Evolutionary conservation across 495 filamentous ascomycete species (phyloP).

Genomic region (Massariosphaeria phaeospora): DNA sequence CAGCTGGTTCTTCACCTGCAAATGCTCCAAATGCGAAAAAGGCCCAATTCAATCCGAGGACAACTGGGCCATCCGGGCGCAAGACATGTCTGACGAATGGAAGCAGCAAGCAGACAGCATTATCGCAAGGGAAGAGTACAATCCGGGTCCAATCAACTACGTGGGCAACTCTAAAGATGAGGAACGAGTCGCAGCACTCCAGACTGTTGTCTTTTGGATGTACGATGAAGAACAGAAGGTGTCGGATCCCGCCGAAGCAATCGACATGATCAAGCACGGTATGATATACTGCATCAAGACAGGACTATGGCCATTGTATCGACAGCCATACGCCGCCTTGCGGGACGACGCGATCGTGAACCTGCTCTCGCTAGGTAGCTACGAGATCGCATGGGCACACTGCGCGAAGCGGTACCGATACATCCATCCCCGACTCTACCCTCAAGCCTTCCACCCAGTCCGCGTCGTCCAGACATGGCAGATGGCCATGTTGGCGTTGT

Average conservation of each 20-base stretch:
- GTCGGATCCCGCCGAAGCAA: slow-evolving; percentile 13
- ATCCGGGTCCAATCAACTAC: slow-evolving; percentile 17
- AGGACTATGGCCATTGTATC: slow-evolving; percentile 27
- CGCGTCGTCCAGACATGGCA: slow-evolving; percentile 40
- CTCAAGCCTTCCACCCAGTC: slow-evolving; percentile 36
- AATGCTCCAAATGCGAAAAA: slow-evolving; percentile 51
- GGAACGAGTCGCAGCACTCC: slow-evolving; percentile 25
- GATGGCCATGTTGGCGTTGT: slow-evolving; percentile 35
- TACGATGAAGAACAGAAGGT: slow-evolving; percentile 9
- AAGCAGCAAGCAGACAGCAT: slow-evolving; percentile 16
- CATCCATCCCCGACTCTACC: slow-evolving; percentile 37
- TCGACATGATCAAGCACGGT: slow-evolving; percentile 17
- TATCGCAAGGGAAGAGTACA: background rate
- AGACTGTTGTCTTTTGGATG: slow-evolving; percentile 19
- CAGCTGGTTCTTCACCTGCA: slow-evolving; percentile 63
- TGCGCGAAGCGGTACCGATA: slow-evolving; percentile 32
- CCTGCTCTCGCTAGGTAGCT: slow-evolving; percentile 17
- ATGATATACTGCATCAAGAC: slow-evolving; percentile 21
- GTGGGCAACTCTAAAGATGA: slow-evolving; percentile 19
- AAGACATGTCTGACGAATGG: slow-evolving; percentile 13
- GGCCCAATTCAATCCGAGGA: slow-evolving; percentile 34
- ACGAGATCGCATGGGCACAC: slow-evolving; percentile 20
- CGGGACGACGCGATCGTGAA: slow-evolving; percentile 36
- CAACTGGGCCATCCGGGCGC: slow-evolving; percentile 20
- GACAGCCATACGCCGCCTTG: slow-evolving; percentile 34